Percentiles rank a stretch among this genome's conserved stretches.
Conservation (phyloP, 2,329 filamentous ascomycete species). For the Colletotrichum sp. region DNA sequence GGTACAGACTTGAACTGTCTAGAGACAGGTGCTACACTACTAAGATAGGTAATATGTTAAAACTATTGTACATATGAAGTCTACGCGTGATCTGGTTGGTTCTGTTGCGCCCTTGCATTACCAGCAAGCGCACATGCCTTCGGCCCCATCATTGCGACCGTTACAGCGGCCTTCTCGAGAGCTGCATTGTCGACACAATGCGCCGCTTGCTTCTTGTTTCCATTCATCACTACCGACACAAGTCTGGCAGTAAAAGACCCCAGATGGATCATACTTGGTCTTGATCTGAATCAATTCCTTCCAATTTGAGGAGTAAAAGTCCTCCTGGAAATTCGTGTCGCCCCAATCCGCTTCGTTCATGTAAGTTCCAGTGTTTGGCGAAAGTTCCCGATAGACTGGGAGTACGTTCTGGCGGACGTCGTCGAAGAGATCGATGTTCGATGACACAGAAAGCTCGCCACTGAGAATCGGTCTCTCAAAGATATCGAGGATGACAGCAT, state of each 20-base stretch:
- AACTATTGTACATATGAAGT: not conserved
- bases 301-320: constrained; percentile 39
- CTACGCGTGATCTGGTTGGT: not conserved
- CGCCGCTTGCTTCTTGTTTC: constrained; percentile 22
- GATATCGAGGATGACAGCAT: constrained; percentile 32
- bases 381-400: not conserved
- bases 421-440: not conserved
- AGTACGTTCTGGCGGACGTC: not conserved
- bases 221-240: constrained; percentile 58
- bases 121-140: constrained; percentile 1
- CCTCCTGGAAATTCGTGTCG: constrained; percentile 33
- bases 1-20: not conserved
- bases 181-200: not conserved
- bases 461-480: constrained; percentile 45
- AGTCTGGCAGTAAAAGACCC: constrained; percentile 46
- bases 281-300: constrained; percentile 47
- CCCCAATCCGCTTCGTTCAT: constrained; percentile 53
- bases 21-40: not conserved
- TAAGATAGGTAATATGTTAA: not conserved
- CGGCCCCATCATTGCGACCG: not conserved
- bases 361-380: constrained; percentile 40
- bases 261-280: constrained; percentile 50
- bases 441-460: not conserved
- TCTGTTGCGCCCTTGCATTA: not conserved
- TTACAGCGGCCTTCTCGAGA: not conserved